Conservation (phyloP, 805 yeast species). For the Lachancea lanzarotensis region DNA sequence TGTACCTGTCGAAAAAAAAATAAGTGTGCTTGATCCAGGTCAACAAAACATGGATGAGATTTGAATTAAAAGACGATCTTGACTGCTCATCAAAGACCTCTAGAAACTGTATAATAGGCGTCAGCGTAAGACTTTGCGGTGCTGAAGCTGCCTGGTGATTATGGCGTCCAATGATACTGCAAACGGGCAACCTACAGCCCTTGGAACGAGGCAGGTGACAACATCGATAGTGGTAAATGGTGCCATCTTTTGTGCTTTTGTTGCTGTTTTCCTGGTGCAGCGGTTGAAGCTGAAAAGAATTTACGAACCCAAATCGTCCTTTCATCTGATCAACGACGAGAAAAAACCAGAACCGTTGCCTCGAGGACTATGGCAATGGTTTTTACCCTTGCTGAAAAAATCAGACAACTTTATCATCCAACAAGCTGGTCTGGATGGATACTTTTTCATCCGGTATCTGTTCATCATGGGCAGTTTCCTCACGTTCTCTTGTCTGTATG, state of each 20-base stretch:
- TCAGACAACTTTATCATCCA: constrained; percentile 70
- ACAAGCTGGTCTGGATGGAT: constrained; percentile 93
- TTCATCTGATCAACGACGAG: constrained; percentile 50
- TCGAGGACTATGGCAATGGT: constrained; percentile 63
- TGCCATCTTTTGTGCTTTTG: constrained; percentile 55
- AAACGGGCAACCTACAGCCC: constrained; percentile 15
- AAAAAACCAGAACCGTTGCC: constrained; percentile 72
- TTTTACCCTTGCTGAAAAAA: constrained; percentile 53
- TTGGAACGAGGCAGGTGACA: constrained; percentile 70
- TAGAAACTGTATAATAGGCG: too few species aligned
- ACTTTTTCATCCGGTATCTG: constrained; percentile 77
- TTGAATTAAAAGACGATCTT: too few species aligned
- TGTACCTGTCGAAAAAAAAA: too few species aligned
- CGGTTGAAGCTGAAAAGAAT: constrained; percentile 67
- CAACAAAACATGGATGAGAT: too few species aligned
- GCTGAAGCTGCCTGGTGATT: not conserved
- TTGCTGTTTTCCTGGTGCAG: constrained; percentile 55
- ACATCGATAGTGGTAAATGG: constrained; percentile 67
- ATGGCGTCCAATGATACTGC: not conserved
- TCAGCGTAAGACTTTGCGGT: not conserved
- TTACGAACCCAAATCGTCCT: constrained; percentile 75
- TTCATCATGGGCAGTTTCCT: constrained; percentile 48
- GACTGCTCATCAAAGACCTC: too few species aligned
- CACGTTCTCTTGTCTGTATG: constrained; percentile 46
- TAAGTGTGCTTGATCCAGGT: too few species aligned